Evolutionary conservation across 2,329 filamentous ascomycete genomes (phyloP).

Genomic region (Cladophialophora psammophila): DNA sequence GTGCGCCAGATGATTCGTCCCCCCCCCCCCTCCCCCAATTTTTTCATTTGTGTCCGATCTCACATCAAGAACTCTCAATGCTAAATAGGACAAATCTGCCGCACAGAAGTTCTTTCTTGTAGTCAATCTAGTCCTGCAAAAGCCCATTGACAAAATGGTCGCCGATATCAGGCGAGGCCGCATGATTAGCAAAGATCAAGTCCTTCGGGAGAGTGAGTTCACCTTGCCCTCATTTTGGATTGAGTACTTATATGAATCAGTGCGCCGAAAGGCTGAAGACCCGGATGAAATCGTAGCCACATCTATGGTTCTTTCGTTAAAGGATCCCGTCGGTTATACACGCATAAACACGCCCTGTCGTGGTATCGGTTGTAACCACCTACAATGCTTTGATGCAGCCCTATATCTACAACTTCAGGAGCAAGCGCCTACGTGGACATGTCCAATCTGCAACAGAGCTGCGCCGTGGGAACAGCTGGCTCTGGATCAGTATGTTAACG

Average conservation of each 20-base stretch:
- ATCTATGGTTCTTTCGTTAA: slow-evolving; percentile 86
- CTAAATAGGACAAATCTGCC: slow-evolving; percentile 37
- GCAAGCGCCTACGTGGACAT: slow-evolving; percentile 96
- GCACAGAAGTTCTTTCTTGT: slow-evolving; percentile 74
- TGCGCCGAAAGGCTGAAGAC: slow-evolving; percentile 81
- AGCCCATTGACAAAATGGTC: slow-evolving; percentile 75
- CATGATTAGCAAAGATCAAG: slow-evolving; percentile 76
- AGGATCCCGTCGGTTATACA: slow-evolving; percentile 88
- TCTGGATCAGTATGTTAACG: slow-evolving; percentile 88
- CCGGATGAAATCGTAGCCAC: slow-evolving; percentile 83
- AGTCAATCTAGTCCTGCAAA: slow-evolving; percentile 76
- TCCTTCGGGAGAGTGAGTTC: slow-evolving; percentile 78
- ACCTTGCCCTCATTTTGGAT: slow-evolving; percentile 12
- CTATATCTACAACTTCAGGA: slow-evolving; percentile 94
- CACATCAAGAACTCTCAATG: slow-evolving; percentile 34
- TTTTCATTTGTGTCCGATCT: slow-evolving; percentile 37
- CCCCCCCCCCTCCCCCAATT: background rate
- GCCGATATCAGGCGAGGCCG: slow-evolving; percentile 69
- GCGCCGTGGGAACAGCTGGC: slow-evolving; percentile 82
- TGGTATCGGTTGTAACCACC: slow-evolving; percentile 80
- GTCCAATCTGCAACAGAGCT: slow-evolving; percentile 87
- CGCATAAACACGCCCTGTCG: slow-evolving; percentile 82
- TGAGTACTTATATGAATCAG: slow-evolving; percentile 56
- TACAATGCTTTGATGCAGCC: slow-evolving; percentile 92
- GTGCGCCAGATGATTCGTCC: slow-evolving; percentile 53